Conservation (phyloP, 371 early-diverging fungal species). For the Mortierella polycephala region DNA sequence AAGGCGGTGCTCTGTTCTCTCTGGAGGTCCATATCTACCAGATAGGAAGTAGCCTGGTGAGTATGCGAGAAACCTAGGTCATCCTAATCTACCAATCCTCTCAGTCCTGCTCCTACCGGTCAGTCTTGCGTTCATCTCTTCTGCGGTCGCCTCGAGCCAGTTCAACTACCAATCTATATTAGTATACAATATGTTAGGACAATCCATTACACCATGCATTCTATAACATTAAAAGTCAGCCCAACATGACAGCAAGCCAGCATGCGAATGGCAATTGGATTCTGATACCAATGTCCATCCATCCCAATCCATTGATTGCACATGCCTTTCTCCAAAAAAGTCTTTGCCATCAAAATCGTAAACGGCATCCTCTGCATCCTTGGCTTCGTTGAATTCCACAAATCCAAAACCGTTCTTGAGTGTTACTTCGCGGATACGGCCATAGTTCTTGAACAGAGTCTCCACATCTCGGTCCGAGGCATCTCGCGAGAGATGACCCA, state of each 20-base stretch:
- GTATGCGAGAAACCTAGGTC: not conserved
- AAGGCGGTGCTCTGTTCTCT: conserved; percentile 67
- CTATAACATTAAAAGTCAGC: not conserved
- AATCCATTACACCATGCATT: no score
- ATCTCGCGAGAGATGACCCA: conserved; percentile 76
- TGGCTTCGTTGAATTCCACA: conserved; percentile 73
- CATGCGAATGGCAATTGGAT: no score
- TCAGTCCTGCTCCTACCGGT: conserved; percentile 8
- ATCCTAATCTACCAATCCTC: not conserved
- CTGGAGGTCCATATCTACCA: conserved; percentile 58
- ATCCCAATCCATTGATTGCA: not conserved
- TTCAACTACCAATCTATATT: conserved; percentile 73
- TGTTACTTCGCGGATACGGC: conserved; percentile 75
- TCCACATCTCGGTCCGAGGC: conserved; percentile 73
- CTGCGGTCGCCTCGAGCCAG: conserved; percentile 69
- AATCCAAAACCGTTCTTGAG: conserved; percentile 79
- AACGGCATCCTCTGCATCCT: conserved; percentile 80
- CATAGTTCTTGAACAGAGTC: conserved; percentile 69
- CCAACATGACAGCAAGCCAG: not conserved
- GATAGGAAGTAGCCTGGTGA: conserved; percentile 6
- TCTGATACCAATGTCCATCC: no score
- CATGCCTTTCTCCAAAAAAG: conserved; percentile 79
- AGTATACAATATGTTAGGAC: not conserved
- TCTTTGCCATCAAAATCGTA: conserved; percentile 71
- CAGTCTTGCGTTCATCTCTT: conserved; percentile 56